phyloP scores from a whole-genome alignment of 768 basidiomycete species.

The Arthromyces matolae region DNA sequence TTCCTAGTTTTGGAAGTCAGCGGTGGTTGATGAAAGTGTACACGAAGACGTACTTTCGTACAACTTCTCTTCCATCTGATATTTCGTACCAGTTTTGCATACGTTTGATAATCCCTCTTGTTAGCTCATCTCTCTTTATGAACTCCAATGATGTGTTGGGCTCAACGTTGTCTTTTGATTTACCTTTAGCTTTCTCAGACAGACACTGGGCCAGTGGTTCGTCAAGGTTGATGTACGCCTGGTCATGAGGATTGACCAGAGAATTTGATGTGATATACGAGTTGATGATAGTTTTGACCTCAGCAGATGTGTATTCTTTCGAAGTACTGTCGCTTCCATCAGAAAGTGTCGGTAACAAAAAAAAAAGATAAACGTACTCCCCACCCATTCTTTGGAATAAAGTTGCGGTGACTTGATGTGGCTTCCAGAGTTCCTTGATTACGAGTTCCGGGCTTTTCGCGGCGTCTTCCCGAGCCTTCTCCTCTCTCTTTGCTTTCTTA shows the following conservation, averaged over 20 bases:
- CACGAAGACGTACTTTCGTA: conserved; percentile 50
- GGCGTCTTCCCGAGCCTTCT: conserved; percentile 42
- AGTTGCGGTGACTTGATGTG: conserved; percentile 48
- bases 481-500: conserved; percentile 54
- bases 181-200: conserved; percentile 31
- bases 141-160: conserved; percentile 37
- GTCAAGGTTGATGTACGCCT: conserved; percentile 70
- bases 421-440: conserved; percentile 75
- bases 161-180: conserved; percentile 24
- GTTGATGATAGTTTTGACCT: conserved; percentile 57
- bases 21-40: background rate
- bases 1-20: conserved; percentile 48
- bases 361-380: conserved; percentile 42
- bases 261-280: conserved; percentile 57
- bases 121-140: conserved; percentile 63
- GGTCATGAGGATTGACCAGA: conserved; percentile 64
- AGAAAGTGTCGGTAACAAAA: background rate
- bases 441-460: conserved; percentile 45
- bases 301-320: conserved; percentile 49
- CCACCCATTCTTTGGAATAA: conserved; percentile 65
- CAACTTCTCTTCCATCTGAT: conserved; percentile 48
- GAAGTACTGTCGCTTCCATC: conserved; percentile 38
- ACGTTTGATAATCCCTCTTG: conserved; percentile 46
- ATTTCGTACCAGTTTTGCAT: conserved; percentile 83
- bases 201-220: conserved; percentile 36